Base-by-base conservation (phyloP, 352 stramenopile genomes). In the Phytophthora capsici region DNA sequence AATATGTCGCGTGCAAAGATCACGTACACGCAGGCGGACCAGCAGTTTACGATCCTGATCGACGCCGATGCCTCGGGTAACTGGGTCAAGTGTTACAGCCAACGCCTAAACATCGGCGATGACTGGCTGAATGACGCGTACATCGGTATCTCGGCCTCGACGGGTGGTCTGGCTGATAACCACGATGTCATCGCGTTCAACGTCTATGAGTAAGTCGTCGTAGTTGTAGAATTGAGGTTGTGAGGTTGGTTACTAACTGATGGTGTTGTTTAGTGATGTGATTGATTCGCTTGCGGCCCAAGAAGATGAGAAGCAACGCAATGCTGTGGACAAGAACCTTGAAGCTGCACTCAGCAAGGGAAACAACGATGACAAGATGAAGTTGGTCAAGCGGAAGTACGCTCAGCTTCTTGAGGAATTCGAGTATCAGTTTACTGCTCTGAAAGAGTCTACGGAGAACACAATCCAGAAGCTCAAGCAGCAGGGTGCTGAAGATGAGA, bases 1-100 rank as follows among this genome's bases (percentile, higher is more conserved):
- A 95, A 90, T 61, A 91, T 88, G 73, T 93, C 87, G 16, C 84
- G 87, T 49, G 81, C 81, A 52, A 94, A 93, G 73, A 62, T 95
- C 40, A 77, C 82, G 66, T 94, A 89, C 78, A 84, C 81, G 47
- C 56, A 73, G 48, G 57, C 49, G 19, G 79, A 93, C 60, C 84
- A 89, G 62, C 75, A 75, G 51, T 64, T 95, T 16, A 63, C 63
- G 49, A 81, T 95, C 63, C 76, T 85, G n/a, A 78, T 95, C 20
- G 87, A 95, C 37, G 78, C 85, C 7, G 79, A 81, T 41, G 86
- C 86, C 49, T 88, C 77, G 38, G 87, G 87, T 57, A 75, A 86
- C 25, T 95, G 87, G 87, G 75, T 79, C 37, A 66, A 81, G 38
- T 95, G 85, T 67, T 80, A 94, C 60, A 66, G 43, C 66, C 75